Percentiles rank a stretch among this genome's conserved stretches.
These are phyloP conservation scores for Metschnikowia cubensis DNA, from an alignment of 805 yeast species.

Conservation along the genomic window DNA sequence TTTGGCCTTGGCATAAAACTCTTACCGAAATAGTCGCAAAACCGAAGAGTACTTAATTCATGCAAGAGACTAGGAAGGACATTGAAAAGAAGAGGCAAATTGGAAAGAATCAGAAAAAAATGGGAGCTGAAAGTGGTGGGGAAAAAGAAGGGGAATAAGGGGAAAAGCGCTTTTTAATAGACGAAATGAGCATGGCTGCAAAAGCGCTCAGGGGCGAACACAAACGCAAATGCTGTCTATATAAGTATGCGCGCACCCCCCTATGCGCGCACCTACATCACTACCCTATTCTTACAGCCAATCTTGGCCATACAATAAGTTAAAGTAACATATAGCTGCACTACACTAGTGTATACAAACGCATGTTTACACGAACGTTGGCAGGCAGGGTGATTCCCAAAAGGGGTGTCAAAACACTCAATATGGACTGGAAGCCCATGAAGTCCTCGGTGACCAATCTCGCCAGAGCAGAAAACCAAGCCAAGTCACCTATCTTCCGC, in stretches of 20 bases:
- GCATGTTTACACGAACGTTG: neutral
- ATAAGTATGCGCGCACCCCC: neutral
- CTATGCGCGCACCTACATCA: neutral
- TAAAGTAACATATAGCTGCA: neutral
- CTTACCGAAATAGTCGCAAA: neutral
- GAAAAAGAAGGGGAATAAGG: neutral
- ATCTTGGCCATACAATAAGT: neutral
- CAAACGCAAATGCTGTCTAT: neutral
- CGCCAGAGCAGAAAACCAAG: slow-evolving; percentile 36
- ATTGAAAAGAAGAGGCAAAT: neutral
- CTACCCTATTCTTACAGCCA: neutral
- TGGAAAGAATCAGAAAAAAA: neutral
- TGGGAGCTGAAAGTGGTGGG: no score
- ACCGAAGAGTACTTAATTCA: neutral
- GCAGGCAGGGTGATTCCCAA: neutral
- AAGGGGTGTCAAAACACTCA: slow-evolving; percentile 50
- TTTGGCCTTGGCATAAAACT: no score
- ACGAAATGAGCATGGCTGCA: slow-evolving; percentile 2
- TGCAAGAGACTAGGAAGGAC: neutral
- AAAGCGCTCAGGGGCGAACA: neutral
- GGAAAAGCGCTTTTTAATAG: neutral
- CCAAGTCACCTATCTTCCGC: slow-evolving; percentile 34
- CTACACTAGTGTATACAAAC: neutral
- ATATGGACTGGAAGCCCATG: slow-evolving; percentile 83
- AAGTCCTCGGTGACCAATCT: slow-evolving; percentile 41